Base-by-base conservation (phyloP, 1,284 basidiomycete species). In the Boletellus deceptivus region DNA sequence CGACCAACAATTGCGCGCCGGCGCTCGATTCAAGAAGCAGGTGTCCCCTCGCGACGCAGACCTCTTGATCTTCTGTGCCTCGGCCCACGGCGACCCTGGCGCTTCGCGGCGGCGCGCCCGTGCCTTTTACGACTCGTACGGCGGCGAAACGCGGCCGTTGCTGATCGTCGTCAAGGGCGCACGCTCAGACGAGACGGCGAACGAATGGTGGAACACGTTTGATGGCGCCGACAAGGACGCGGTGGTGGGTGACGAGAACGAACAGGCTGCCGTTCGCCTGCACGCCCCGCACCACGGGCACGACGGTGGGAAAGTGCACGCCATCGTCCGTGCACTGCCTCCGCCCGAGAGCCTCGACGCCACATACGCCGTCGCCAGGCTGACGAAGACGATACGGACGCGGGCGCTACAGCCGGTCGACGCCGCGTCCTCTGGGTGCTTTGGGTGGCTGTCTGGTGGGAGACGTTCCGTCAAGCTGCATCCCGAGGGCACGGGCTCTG, bases 111-210 rank as follows among this genome's bases (percentile, higher is more conserved):
- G 14, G 46, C 47, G 49, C 17, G 64, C 55, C 1, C 41, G 46
- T 2, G 36, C 53, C 7, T 65, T 65, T 31, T 60, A 50, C 16
- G 25, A 25, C 14, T 55, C 67, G 4, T 65, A 64, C 10, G 59
- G 63, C 5, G 63, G 63, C 38, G 59, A 66, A 10, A 62, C 49
- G 18, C 59, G 65, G 1, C 63, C 63, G 3, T 17, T 65, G 40
- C 16, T 69, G 42, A 52, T 65, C 42, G 47, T 65, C 37, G 63
- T 66, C 36, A 50, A 39, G 48, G 67, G 55, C 17, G 63, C 59
- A 3, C 35, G 6, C 17, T 62, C 62, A 9, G 59, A 64, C 16
- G 55, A 54, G 31, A n/a, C 16, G 6, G 62, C 65, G 7, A 4
- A 25, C 24, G 53, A 48, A 31, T 65, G 63, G 62, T 64, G 62